Base-by-base conservation (phyloP, 192 early-diverging fungal genomes). In the Gaertneriomyces semiglobifer region DNA sequence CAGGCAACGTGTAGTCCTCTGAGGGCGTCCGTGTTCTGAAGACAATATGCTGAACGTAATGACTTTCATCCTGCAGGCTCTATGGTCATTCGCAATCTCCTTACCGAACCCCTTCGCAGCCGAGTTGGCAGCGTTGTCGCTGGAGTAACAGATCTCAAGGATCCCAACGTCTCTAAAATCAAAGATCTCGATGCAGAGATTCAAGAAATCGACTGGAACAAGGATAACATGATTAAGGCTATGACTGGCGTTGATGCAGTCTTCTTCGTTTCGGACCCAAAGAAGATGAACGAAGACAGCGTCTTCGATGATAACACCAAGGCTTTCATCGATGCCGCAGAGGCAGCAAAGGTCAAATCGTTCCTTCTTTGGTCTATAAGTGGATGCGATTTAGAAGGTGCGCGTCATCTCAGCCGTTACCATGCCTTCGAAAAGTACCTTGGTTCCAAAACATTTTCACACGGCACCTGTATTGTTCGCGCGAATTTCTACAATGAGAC, bases 241-340 rank as follows among this genome's bases (percentile, higher is more conserved):
- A 50, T 50, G 48, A 50, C 48, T 18, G 48, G 48, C 48, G 48
- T 50, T 50, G 48, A 50, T 50, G 48, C 48, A 50, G 48, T 50
- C 2, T 50, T 50, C 48, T 50, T 50, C 25, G 48, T 50, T 12
- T 50, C 16, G 16, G 48, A 50, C 48, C 48, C 16, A 18, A 50
- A 50, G 48, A 50, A 50, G 48, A 50, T 18, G 48, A 18, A 50
- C 48, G 48, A 50, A 50, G 48, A 50, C 48, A 12, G 48, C 48
- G 16, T 50, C 12, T 50, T 50, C 48, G 48, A 33, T 33, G 25
- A 33, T 33, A 33, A 33, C 25, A 33, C 25, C 25, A 33, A 33
- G 25, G 25, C 25, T 33, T 33, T 33, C 25, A 33, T 33, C 2
- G 25, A 33, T 33, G 25, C 25, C 25, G 25, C 25, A 33, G 25